Base-by-base conservation (phyloP, 495 filamentous ascomycete genomes). In the Thozetella sp. region DNA sequence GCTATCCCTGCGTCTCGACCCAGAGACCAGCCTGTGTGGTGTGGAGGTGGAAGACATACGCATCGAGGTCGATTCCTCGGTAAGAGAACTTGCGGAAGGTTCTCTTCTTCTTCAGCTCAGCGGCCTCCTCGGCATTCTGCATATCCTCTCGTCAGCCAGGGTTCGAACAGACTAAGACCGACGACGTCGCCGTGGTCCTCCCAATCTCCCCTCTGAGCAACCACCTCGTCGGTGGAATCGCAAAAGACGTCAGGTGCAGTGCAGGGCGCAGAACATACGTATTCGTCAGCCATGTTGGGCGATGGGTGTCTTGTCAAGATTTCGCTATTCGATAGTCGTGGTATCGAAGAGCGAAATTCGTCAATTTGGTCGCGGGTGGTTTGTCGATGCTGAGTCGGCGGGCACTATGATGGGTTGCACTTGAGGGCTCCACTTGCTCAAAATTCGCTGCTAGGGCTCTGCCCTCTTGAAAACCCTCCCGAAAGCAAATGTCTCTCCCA, bases 21-120 rank as follows among this genome's bases (percentile, higher is more conserved):
- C 27, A 55, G n/a, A 10, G 11, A 9, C 11, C 11, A 48, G 4
- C 11, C 30, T 37, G 30, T 9, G 30, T 37, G 30, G 30, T 55
- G 20, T 61, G 30, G 22, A 56, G 46, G 61, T 62, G 62, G 61
- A 62, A 56, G 63, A 80, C 90, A 69, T 91, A 97, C 94, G 96
- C 90, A 79, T 99, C 95, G 79, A 99, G 93, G 78, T 99, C 95
- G 80, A 98, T 90, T 67, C 95, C 95, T 75, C 95, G 93, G 90
- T 97, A 99, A 67, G 94, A 95, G 80, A 99, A 99, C 88, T 98
- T 98, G 84, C 93, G 91, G 91, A 98, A 98, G 73, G 92, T 84
- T 93, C 94, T 96, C 83, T 88, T 95, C 88, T 92, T 96, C 92
- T 99, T 97, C 82, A 97, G 85, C 88, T 97, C 94, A 74, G 93